Conservation (phyloP, 306 rosid species). For the Cotoneaster glaucophyllus region DNA sequence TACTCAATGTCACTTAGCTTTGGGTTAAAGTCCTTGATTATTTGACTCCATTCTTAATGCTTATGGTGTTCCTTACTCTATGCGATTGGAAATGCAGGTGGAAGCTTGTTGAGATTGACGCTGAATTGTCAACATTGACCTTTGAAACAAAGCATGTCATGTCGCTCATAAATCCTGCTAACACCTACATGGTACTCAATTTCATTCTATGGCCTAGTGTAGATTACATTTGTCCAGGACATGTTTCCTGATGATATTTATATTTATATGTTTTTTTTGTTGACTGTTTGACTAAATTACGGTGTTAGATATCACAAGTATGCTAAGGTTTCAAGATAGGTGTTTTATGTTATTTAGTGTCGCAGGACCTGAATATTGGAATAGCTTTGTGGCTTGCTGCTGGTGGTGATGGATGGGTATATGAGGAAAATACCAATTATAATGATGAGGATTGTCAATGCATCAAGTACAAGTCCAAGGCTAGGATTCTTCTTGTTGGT, state of each 20-base stretch:
- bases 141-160: conserved; percentile 65
- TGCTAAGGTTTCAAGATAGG: not conserved
- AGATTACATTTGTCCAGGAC: not conserved
- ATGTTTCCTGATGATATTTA: not conserved
- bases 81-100: conserved; percentile 49
- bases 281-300: not conserved
- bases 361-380: conserved; percentile 89
- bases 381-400: conserved; percentile 91
- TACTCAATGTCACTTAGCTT: not conserved
- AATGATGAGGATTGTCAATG: conserved; percentile 33
- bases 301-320: not conserved
- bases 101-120: conserved; percentile 80
- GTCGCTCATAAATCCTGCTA: conserved; percentile 90
- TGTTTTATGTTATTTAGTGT: conserved; percentile 7
- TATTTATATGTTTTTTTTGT: not conserved
- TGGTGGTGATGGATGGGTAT: conserved; percentile 80
- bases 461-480: conserved; percentile 62
- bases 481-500: conserved; percentile 94
- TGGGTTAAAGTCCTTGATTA: not conserved
- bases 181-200: conserved; percentile 77
- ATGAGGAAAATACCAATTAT: conserved; percentile 33
- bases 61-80: conserved; percentile 14
- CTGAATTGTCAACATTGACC: conserved; percentile 62
- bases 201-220: conserved; percentile 7
- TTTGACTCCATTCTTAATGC: not conserved